These are phyloP conservation scores for Nephelium lappaceum DNA, from an alignment of 345 rosid species.

Conservation along the genomic window DNA sequence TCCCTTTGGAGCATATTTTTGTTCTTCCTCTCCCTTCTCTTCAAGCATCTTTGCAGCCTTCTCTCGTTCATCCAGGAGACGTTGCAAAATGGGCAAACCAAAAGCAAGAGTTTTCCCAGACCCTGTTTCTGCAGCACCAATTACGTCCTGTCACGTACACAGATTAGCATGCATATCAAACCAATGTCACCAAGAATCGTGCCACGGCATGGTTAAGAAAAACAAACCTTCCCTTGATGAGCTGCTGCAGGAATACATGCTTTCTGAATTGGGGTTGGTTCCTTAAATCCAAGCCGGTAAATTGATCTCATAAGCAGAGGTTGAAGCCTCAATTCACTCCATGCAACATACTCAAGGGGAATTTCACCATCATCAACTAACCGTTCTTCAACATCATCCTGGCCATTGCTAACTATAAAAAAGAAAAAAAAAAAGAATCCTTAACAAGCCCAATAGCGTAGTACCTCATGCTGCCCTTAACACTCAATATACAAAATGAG, in stretches of 20 bases:
- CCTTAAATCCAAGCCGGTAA: slow-evolving; percentile 72
- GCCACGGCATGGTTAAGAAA: neutral
- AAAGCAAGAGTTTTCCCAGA: slow-evolving; percentile 99
- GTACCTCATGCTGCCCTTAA: neutral
- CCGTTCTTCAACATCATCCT: slow-evolving; percentile 46
- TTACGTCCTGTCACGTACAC: slow-evolving; percentile 67
- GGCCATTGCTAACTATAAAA: slow-evolving; percentile 35
- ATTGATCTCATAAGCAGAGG: slow-evolving; percentile 79
- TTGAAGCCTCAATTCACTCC: slow-evolving; percentile 88
- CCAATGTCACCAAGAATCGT: slow-evolving; percentile 3
- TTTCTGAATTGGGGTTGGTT: slow-evolving; percentile 91
- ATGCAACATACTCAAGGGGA: slow-evolving; percentile 56
- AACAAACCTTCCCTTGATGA: slow-evolving; percentile 88
- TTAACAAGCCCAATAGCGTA: neutral
- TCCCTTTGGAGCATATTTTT: slow-evolving; percentile 65
- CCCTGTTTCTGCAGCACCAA: slow-evolving; percentile 98
- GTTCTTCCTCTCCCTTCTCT: slow-evolving; percentile 60
- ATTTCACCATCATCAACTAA: slow-evolving; percentile 50
- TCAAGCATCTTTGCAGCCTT: slow-evolving; percentile 55
- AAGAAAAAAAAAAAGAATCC: neutral
- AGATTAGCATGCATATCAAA: slow-evolving; percentile 6
- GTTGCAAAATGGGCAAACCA: slow-evolving; percentile 94
- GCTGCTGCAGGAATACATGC: slow-evolving; percentile 91
- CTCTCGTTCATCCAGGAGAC: slow-evolving; percentile 83
- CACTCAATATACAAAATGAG: neutral